phyloP scores from a whole-genome alignment of 2,329 filamentous ascomycete genomes.

The Colletotrichum liaoningense region DNA sequence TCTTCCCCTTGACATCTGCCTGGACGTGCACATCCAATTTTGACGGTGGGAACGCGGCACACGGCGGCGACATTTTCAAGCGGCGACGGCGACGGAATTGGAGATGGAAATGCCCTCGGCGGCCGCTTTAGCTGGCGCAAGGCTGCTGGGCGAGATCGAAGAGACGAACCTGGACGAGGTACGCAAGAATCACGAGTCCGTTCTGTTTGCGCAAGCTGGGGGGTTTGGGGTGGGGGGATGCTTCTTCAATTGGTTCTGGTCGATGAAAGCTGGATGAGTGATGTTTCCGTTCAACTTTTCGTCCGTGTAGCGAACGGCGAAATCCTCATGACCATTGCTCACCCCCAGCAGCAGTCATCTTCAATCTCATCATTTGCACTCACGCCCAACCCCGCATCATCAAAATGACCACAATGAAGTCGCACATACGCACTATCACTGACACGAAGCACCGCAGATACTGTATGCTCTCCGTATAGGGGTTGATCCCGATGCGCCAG shows the following conservation, averaged over 20 bases:
- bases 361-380: neutral
- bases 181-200: slow-evolving; percentile 40
- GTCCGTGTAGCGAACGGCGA: slow-evolving; percentile 23
- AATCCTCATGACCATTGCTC: slow-evolving; percentile 41
- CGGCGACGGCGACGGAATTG: neutral
- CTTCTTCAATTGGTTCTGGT: neutral
- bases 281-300: slow-evolving; percentile 19
- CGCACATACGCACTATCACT: slow-evolving; percentile 22
- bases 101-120: slow-evolving; percentile 46
- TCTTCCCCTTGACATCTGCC: slow-evolving; percentile 58
- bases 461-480: slow-evolving; percentile 41
- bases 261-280: neutral
- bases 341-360: slow-evolving; percentile 5
- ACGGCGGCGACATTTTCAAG: slow-evolving; percentile 67
- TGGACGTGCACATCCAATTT: slow-evolving; percentile 64
- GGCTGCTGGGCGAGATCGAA: slow-evolving; percentile 66
- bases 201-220: neutral
- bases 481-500: slow-evolving; percentile 11
- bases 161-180: slow-evolving; percentile 71
- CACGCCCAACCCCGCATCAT: neutral
- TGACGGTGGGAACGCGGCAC: slow-evolving; percentile 63
- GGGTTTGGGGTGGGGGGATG: neutral
- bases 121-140: slow-evolving; percentile 57
- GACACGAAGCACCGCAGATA: slow-evolving; percentile 40
- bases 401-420: neutral